A percentile compares a stretch with the other conserved stretches of the same genome.
phyloP scores from a whole-genome alignment of 495 filamentous ascomycete species.

The Glarea lozoyensis region DNA sequence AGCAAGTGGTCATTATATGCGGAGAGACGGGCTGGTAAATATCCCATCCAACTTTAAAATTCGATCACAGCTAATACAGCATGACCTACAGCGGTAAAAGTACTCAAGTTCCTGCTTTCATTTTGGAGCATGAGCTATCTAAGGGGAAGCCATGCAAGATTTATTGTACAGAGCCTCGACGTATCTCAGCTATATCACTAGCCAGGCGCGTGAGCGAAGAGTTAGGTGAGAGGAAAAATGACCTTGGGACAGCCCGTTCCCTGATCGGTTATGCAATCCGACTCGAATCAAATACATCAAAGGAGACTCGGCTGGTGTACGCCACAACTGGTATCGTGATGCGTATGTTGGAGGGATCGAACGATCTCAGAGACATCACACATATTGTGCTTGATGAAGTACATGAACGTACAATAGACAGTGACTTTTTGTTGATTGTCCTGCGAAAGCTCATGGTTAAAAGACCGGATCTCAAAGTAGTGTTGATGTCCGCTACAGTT shows the following conservation, averaged over 20 bases:
- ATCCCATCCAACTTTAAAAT: constrained; percentile 13
- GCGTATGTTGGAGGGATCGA: constrained; percentile 86
- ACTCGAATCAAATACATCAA: constrained; percentile 74
- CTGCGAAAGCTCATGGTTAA: constrained; percentile 68
- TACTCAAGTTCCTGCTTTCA: constrained; percentile 88
- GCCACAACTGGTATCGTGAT: constrained; percentile 88
- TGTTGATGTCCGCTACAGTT: constrained; percentile 95
- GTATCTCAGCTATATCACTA: constrained; percentile 92
- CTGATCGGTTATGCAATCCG: constrained; percentile 91
- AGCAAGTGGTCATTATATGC: constrained; percentile 84
- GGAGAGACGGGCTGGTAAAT: constrained; percentile 78
- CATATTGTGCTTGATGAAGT: constrained; percentile 94
- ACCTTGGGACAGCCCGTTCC: constrained; percentile 73
- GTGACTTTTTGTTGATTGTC: constrained; percentile 87
- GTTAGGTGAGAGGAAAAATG: constrained; percentile 72
- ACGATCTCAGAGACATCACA: constrained; percentile 77
- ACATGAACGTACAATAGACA: constrained; percentile 90
- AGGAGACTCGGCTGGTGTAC: constrained; percentile 76
- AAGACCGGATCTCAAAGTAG: constrained; percentile 40
- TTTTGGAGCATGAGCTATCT: constrained; percentile 79
- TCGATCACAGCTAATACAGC: constrained; percentile 18
- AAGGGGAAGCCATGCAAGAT: constrained; percentile 78
- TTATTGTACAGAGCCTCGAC: constrained; percentile 90
- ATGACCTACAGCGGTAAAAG: constrained; percentile 60
- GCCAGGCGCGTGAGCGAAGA: constrained; percentile 90